These are phyloP conservation scores for Carex parvula DNA, from an alignment of 176 grass and related monocot species.

Conservation along the genomic window DNA sequence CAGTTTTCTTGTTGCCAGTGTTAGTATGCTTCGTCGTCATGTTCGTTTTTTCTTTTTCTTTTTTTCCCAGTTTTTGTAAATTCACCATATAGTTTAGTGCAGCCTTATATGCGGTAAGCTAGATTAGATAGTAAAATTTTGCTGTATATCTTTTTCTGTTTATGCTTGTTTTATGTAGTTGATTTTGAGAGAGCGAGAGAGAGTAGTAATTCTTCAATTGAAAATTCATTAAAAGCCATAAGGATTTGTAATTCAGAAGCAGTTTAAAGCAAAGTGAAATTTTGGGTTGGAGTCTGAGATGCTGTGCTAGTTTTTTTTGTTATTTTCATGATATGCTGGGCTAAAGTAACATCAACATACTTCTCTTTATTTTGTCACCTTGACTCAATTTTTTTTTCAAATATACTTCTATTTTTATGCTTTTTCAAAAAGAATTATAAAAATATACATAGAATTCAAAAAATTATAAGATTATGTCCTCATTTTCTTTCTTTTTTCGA, in stretches of 20 bases:
- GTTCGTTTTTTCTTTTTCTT: neutral
- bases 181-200: neutral
- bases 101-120: neutral
- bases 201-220: neutral
- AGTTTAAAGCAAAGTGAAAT: conserved; percentile 5
- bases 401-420: no score
- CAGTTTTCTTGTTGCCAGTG: conserved; percentile 7
- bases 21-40: neutral
- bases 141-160: neutral
- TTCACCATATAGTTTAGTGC: conserved; percentile 10
- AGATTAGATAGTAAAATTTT: conserved; percentile 10
- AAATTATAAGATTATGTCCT: no score
- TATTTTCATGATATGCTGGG: neutral
- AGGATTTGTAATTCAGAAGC: neutral
- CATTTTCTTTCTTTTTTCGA: no score
- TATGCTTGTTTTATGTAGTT: neutral
- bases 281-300: neutral
- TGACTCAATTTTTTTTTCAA: no score
- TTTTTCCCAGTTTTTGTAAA: neutral
- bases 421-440: no score
- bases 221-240: neutral
- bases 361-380: neutral
- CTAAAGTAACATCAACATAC: neutral
- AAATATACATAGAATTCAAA: no score
- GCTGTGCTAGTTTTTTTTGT: neutral